Evolutionary conservation across 345 rosid species (phyloP).

Genomic region (Rhodomyrtus tomentosa): DNA sequence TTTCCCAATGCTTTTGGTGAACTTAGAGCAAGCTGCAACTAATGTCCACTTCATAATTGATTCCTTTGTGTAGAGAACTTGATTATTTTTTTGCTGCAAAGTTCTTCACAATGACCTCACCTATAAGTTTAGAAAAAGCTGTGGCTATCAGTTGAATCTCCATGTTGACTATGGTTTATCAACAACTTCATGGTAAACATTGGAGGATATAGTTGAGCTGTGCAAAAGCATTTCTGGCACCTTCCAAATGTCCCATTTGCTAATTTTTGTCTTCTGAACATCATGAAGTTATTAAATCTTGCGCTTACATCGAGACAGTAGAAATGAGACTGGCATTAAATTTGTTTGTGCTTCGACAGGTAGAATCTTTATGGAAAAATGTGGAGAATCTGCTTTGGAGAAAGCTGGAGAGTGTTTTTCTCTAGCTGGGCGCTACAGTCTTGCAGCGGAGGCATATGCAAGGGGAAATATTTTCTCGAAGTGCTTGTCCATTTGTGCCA

Average conservation of each 20-base stretch:
- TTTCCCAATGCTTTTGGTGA: background rate
- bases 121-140: background rate
- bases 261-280: background rate
- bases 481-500: no score
- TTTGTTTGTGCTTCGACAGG: constrained; percentile 9
- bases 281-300: no score
- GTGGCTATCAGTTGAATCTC: background rate
- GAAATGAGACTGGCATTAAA: background rate
- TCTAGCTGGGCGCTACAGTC: no score
- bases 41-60: background rate
- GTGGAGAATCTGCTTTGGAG: constrained; percentile 19
- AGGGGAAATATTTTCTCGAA: no score
- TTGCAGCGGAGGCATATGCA: no score
- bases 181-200: background rate
- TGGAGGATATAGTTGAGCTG: background rate
- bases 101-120: background rate
- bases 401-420: no score
- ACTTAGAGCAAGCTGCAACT: background rate
- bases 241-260: background rate
- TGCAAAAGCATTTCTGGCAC: background rate
- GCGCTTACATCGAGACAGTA: background rate
- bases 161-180: background rate
- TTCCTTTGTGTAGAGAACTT: background rate
- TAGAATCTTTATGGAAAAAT: constrained; percentile 20
- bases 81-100: background rate